Evolutionary conservation across 2,329 filamentous ascomycete species (phyloP).

Genomic region (Fulvia fulva): DNA sequence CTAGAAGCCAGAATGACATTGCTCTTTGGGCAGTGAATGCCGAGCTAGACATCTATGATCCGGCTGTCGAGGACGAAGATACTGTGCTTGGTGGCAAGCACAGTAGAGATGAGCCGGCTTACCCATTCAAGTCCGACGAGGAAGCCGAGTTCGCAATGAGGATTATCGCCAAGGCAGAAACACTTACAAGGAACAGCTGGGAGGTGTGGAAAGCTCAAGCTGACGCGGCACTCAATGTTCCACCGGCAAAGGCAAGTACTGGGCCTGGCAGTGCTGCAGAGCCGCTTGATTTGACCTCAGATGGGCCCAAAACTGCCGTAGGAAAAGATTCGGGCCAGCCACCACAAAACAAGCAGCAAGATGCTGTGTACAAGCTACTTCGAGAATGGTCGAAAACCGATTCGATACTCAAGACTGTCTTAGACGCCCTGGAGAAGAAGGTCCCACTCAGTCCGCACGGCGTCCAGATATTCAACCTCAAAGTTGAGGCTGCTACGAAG

Average conservation of each 20-base stretch:
- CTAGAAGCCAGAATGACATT: conserved; percentile 20
- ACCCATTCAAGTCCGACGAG: conserved; percentile 10
- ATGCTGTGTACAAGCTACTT: not conserved
- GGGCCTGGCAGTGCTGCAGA: not conserved
- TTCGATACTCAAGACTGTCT: not conserved
- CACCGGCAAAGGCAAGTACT: not conserved
- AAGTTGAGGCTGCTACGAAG: not conserved
- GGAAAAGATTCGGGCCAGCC: not conserved
- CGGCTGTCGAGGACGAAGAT: conserved; percentile 18
- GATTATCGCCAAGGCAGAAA: conserved; percentile 17
- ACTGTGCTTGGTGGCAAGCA: conserved; percentile 14
- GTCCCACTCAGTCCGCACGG: not conserved
- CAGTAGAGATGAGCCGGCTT: conserved; percentile 17
- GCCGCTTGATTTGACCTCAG: not conserved
- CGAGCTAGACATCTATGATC: conserved; percentile 21
- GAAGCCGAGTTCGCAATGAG: conserved; percentile 18
- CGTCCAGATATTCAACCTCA: not conserved
- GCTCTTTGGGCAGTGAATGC: conserved; percentile 21
- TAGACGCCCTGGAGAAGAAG: not conserved
- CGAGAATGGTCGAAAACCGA: not conserved
- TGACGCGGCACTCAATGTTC: not conserved
- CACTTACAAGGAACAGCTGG: conserved; percentile 15
- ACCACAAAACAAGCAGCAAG: not conserved
- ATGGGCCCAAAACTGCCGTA: not conserved
- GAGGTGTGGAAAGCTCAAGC: conserved; percentile 9